Evolutionary conservation across 2,329 filamentous ascomycete genomes (phyloP).

Genomic region (Alternaria viburni): DNA sequence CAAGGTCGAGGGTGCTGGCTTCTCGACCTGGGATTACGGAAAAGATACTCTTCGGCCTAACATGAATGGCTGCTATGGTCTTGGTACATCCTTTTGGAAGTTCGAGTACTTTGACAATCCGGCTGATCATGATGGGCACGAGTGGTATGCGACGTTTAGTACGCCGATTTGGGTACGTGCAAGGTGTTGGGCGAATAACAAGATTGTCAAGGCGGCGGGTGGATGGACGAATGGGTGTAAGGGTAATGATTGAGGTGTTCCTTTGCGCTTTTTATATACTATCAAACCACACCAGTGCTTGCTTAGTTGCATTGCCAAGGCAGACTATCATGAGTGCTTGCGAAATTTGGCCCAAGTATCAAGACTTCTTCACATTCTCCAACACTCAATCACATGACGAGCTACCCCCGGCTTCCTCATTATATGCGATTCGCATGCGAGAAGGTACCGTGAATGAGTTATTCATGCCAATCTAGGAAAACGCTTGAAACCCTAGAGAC

Average conservation of each 20-base stretch:
- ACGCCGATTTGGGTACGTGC: background rate
- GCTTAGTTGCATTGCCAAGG: background rate
- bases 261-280: background rate
- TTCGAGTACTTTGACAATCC: background rate
- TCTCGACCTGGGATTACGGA: background rate
- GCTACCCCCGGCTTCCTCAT: background rate
- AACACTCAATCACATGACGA: background rate
- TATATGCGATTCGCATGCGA: background rate
- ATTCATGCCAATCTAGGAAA: background rate
- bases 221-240: background rate
- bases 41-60: conserved; percentile 2
- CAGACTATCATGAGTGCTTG: background rate
- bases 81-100: conserved; percentile 7
- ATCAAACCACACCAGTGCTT: background rate
- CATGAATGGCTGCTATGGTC: conserved; percentile 6
- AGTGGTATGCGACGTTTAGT: background rate
- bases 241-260: background rate
- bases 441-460: accelerated
- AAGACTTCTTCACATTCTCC: background rate
- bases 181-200: background rate
- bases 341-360: background rate
- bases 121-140: background rate
- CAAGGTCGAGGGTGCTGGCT: conserved; percentile 3
- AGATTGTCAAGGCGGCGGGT: background rate
- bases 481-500: background rate